A percentile compares a stretch with the other conserved stretches of the same genome.
Evolutionary conservation across 2,329 filamentous ascomycete genomes (phyloP).

Genomic region (Pyrenochaeta sp.): DNA sequence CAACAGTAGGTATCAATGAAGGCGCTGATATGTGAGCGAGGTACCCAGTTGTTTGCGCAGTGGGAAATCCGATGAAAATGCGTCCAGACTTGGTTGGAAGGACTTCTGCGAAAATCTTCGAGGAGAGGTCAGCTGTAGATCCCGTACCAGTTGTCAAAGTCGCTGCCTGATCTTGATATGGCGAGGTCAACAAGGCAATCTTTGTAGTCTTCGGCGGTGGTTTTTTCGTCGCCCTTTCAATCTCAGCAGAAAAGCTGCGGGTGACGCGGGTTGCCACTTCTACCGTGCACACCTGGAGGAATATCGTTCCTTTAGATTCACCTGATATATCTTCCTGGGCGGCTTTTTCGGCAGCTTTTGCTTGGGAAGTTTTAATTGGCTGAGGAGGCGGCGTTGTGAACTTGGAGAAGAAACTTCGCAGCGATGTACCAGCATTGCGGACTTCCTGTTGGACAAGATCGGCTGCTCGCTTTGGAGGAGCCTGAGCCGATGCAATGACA

Average conservation of each 20-base stretch:
- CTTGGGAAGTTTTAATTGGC: slow-evolving; percentile 28
- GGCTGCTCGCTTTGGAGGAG: slow-evolving; percentile 49
- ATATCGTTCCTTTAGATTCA: slow-evolving; percentile 78
- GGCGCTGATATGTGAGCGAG: slow-evolving; percentile 95
- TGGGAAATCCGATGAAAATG: slow-evolving; percentile 97
- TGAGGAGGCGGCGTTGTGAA: slow-evolving; percentile 37
- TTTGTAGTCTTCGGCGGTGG: slow-evolving; percentile 88
- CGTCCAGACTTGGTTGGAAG: slow-evolving; percentile 87
- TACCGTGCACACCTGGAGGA: slow-evolving; percentile 86
- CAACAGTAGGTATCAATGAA: slow-evolving; percentile 95
- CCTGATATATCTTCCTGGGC: slow-evolving; percentile 71
- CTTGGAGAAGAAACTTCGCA: slow-evolving; percentile 51
- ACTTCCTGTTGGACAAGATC: slow-evolving; percentile 46
- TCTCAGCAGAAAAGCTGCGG: slow-evolving; percentile 77
- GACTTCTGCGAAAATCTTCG: slow-evolving; percentile 88
- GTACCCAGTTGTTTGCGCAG: slow-evolving; percentile 93
- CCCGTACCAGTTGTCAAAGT: slow-evolving; percentile 64
- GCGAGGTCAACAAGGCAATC: slow-evolving; percentile 87
- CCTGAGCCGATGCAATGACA: slow-evolving; percentile 82
- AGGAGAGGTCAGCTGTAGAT: slow-evolving; percentile 61
- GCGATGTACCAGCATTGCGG: slow-evolving; percentile 41
- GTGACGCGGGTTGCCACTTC: slow-evolving; percentile 78
- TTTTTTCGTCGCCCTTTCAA: slow-evolving; percentile 96
- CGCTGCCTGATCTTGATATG: slow-evolving; percentile 80
- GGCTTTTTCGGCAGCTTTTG: slow-evolving; percentile 22